Percentiles rank a stretch among this genome's conserved stretches.
These are phyloP conservation scores for Asclepias syriaca DNA, from an alignment of 257 asterid genomes.

Conservation along the genomic window DNA sequence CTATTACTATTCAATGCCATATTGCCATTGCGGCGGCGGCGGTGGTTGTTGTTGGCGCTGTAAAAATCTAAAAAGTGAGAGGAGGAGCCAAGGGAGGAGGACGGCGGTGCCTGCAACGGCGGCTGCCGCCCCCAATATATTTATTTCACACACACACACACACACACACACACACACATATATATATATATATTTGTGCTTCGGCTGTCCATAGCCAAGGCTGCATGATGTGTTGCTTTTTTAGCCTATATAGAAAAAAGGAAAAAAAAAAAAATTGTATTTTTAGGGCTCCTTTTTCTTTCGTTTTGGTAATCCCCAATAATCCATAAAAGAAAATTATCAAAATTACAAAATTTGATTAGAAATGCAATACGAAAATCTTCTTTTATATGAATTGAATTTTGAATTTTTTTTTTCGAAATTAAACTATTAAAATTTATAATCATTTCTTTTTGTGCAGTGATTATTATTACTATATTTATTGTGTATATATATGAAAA, in stretches of 20 bases:
- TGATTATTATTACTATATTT: no score
- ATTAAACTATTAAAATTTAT: no score
- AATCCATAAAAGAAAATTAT: no score
- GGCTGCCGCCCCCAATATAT: background rate
- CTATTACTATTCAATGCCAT: background rate
- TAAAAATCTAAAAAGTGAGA: background rate
- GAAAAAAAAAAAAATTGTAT: background rate
- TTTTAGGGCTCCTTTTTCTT: background rate
- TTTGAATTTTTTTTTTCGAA: no score
- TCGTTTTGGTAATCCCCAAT: no score
- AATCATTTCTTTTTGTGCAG: no score
- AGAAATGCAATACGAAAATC: no score
- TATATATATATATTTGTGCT: background rate
- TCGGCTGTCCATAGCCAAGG: conserved; percentile 4
- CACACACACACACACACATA: no score
- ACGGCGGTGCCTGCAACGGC: background rate
- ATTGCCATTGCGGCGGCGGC: conserved; percentile 6
- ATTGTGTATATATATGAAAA: no score
- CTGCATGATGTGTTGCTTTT: conserved; percentile 13
- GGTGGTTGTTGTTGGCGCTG: conserved; percentile 2
- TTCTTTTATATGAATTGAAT: no score
- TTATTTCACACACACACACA: no score
- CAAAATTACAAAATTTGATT: no score
- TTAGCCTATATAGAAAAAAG: background rate
- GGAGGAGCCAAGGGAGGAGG: background rate